These are phyloP conservation scores for Zalaria sp. DNA, from an alignment of 2,329 filamentous ascomycete species.

Conservation along the genomic window DNA sequence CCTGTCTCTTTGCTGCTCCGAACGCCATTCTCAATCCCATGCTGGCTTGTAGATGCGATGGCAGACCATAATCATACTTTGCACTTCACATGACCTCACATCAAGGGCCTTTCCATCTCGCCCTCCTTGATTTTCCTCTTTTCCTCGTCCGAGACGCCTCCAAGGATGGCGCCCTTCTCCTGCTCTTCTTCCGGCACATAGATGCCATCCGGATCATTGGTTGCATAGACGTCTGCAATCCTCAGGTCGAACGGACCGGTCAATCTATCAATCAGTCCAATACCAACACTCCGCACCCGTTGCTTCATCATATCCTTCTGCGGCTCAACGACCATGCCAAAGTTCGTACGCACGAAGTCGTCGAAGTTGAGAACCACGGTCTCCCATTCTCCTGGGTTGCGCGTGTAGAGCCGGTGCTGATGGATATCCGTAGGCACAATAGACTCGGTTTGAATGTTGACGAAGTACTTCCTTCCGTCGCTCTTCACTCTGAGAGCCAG, in stretches of 20 bases:
- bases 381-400: constrained; percentile 78
- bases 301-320: constrained; percentile 80
- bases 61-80: too few species aligned
- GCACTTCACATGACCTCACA: constrained; percentile 8
- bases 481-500: constrained; percentile 80
- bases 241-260: constrained; percentile 79
- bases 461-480: constrained; percentile 81
- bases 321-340: constrained; percentile 82
- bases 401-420: constrained; percentile 76
- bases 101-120: constrained; percentile 21
- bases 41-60: too few species aligned
- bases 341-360: constrained; percentile 89
- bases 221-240: constrained; percentile 82
- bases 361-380: constrained; percentile 83
- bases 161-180: constrained; percentile 15
- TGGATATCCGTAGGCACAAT: constrained; percentile 92
- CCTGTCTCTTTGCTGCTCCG: too few species aligned
- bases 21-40: too few species aligned
- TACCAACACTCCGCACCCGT: constrained; percentile 71
- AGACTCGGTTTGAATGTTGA: constrained; percentile 91
- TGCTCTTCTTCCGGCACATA: constrained; percentile 7
- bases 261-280: constrained; percentile 78
- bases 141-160: constrained; percentile 9
- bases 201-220: constrained; percentile 44
- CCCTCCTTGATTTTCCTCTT: constrained; percentile 7